Evolutionary conservation across 2,329 filamentous ascomycete genomes (phyloP), one percentile per base, ranked within the genome.

Genomic region (Madurella mycetomatis): DNA sequence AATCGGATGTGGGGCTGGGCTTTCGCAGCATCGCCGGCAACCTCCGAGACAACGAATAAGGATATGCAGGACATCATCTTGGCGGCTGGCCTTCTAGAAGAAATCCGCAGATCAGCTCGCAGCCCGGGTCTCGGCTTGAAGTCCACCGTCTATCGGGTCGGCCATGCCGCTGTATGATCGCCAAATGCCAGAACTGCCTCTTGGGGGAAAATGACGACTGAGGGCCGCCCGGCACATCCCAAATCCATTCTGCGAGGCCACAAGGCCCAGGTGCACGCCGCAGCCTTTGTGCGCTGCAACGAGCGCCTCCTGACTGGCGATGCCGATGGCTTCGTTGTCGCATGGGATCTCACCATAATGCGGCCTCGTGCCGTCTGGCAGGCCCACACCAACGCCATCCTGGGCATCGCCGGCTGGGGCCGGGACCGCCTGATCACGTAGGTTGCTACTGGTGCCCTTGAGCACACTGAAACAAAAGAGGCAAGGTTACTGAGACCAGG

Each of bases 261-360:
- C 73, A 80, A 82, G 51, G 80, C 87, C 0, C 85, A 90, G 60
- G 85, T 96, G 46, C 91, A 96, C 67, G 82, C 84, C 17, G 78
- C 92, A 4, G 74, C 80, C 49, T 92, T 97, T 67, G 76, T 90
- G 61, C 79, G 82, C 50, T 70, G 74, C 41, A 96, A 96, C 68
- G 78, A 82, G 54, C 86, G 89, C 34, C 83, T 99, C 5, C 75
- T 90, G 12, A 94, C 90, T 0, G 92, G 88, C 37, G 94, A 99
- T 71, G 88, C 90, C 9, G 88, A 96, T 41, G 94, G 94, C 55
- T 96, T 87, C 79, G 77, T 96, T 34, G 81, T 95, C 7, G 73
- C 91, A 18, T 99, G 94, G 94, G 86, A 89, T 67, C 75, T 95
- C 40, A 80, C 86, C 25, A 88, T 85, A 49, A 92, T 95, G 76